Evolutionary conservation across 495 filamentous ascomycete genomes (phyloP), one percentile per base, ranked within the genome.

Genomic region (Penicillium riverlandense): DNA sequence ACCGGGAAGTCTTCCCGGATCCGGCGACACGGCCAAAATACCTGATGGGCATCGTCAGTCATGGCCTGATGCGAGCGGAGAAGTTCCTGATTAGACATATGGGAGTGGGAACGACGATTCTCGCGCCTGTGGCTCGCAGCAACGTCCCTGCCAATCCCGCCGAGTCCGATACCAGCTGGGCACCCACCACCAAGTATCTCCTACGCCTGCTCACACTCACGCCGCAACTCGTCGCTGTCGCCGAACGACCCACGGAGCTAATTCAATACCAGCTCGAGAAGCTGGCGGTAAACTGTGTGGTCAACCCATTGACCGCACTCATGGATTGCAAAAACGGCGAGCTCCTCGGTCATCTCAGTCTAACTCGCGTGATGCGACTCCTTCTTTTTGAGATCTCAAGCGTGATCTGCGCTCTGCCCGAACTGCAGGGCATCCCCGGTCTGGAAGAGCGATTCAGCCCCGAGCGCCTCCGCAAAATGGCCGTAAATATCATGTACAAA

Each of bases 231-330:
- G 69, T 72, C 38, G 72, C 71, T 9, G 55, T 70, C 9, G 70
- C 65, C 1, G 72, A 71, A 32, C 57, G 64, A 6, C 67, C 73
- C 6, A 62, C 69, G 7, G 59, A 58, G 28, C 38, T 77, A 15
- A 32, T 72, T 4, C 66, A 71, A 48, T 66, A 80, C 29, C 83
- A 95, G 59, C 71, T 96, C 8, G 83, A 90, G 42, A 84, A 95
- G 56, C 70, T 96, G 1, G 85, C 82, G 10, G 71, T 90, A 47
- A 92, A 94, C 57, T 71, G 78, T 33, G 66, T 91, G 39, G 80
- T 97, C 42, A 88, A 92, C 56, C 88, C 91, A 0, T 61, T 96
- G 5, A 91, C 89, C 0, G 84, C 77, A 4, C 57, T 94, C 2
- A 69, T 87, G 42, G 69, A 83, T 43, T 84, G 81, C 56, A 69